Conservation (phyloP, 352 stramenopile species). For the Globisporangium cylindrosporum region DNA sequence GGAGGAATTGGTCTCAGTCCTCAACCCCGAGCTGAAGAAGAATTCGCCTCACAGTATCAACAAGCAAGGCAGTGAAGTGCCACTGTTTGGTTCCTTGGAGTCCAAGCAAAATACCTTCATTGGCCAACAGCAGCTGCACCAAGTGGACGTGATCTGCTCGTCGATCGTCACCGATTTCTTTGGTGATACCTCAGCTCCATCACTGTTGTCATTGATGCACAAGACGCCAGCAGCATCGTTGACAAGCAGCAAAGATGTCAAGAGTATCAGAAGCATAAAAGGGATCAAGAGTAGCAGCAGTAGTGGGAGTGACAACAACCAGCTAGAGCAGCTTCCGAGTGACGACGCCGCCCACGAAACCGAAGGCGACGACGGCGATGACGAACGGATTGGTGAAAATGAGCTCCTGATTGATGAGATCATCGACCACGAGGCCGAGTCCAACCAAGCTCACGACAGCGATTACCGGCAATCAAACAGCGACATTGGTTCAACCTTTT, state of each 20-base stretch:
- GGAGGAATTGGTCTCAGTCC: too few species aligned
- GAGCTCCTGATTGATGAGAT: constrained; percentile 15
- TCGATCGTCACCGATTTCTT: constrained; percentile 43
- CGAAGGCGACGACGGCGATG: neutral
- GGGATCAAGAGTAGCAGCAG: neutral
- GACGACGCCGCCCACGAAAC: neutral
- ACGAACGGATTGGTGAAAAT: neutral
- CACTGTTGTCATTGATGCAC: neutral
- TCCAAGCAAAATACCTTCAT: neutral
- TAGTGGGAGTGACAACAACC: constrained; percentile 4
- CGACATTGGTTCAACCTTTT: neutral
- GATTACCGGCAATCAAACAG: neutral
- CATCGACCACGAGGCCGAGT: constrained; percentile 12
- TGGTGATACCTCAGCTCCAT: constrained; percentile 8
- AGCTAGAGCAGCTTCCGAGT: constrained; percentile 9
- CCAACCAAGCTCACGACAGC: constrained; percentile 11
- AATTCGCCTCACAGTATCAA: neutral
- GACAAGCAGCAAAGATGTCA: neutral
- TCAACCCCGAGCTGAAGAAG: neutral
- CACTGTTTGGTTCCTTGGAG: neutral
- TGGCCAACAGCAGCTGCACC: constrained; percentile 9
- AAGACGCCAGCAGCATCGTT: neutral
- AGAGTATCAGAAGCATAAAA: neutral
- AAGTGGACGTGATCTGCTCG: constrained; percentile 42
- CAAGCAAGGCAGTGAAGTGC: neutral